These are phyloP conservation scores for Auricularia sp. DNA, from an alignment of 768 basidiomycete genomes.

Conservation along the genomic window DNA sequence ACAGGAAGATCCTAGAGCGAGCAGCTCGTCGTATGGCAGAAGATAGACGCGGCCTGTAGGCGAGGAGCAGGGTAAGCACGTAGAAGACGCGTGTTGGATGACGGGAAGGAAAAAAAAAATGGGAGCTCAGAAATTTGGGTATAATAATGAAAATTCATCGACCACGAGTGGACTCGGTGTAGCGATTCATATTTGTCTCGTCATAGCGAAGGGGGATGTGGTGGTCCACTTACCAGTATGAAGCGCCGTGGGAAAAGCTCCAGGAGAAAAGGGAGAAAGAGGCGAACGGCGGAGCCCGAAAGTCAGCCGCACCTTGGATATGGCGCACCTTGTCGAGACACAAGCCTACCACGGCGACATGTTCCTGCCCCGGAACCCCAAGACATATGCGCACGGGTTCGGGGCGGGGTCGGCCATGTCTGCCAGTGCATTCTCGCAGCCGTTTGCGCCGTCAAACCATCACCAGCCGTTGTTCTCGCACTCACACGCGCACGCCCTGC, in stretches of 20 bases:
- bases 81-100: no score
- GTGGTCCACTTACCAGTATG: constrained; percentile 22
- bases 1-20: no score
- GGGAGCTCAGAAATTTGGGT: constrained; percentile 85
- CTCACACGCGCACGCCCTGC: constrained; percentile 1
- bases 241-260: constrained; percentile 4
- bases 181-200: constrained; percentile 71
- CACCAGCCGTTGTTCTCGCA: neutral
- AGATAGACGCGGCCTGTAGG: no score
- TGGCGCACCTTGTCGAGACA: neutral
- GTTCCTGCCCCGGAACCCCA: neutral
- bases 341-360: neutral
- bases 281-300: neutral
- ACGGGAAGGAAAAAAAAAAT: constrained; percentile 6
- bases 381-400: neutral
- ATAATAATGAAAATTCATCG: constrained; percentile 60
- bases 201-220: constrained; percentile 29
- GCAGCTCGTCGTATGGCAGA: no score
- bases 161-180: constrained; percentile 61
- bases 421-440: neutral
- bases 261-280: constrained; percentile 5
- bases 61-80: no score
- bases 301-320: constrained; percentile 2
- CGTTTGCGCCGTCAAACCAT: neutral
- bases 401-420: neutral